Percentiles rank a stretch among this genome's conserved stretches.
These are phyloP conservation scores for Pseudoperonospora humuli DNA, from an alignment of 352 stramenopile genomes.

Conservation along the genomic window DNA sequence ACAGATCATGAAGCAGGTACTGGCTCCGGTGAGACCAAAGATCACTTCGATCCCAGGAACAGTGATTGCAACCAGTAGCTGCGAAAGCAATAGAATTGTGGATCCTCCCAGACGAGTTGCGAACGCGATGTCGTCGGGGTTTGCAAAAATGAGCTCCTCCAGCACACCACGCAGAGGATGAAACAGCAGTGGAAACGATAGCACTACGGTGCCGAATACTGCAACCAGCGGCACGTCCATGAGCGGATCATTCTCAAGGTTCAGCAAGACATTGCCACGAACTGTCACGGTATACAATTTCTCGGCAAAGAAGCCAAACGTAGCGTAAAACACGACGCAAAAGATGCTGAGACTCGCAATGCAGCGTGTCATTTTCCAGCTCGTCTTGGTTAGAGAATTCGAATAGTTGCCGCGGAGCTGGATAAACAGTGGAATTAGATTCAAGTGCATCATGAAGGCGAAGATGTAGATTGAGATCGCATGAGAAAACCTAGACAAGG, in stretches of 20 bases:
- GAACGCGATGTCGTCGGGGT: constrained; percentile 39
- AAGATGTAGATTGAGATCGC: constrained; percentile 75
- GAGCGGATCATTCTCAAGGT: constrained; percentile 58
- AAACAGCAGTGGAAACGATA: constrained; percentile 73
- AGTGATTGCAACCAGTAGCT: constrained; percentile 43
- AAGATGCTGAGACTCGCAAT: constrained; percentile 44
- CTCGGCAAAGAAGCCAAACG: constrained; percentile 42
- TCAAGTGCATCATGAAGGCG: constrained; percentile 83
- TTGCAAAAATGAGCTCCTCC: constrained; percentile 48
- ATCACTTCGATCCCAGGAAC: constrained; percentile 63
- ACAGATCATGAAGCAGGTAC: constrained; percentile 63
- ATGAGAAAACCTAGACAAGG: constrained; percentile 40
- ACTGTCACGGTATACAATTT: constrained; percentile 50
- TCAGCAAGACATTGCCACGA: constrained; percentile 72
- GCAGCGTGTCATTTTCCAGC: constrained; percentile 43
- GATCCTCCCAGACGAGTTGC: constrained; percentile 41
- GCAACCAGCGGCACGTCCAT: constrained; percentile 65
- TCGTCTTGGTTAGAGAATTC: constrained; percentile 38
- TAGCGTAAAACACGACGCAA: constrained; percentile 53
- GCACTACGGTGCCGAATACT: constrained; percentile 59
- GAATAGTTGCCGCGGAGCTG: constrained; percentile 52
- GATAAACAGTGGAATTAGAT: constrained; percentile 69
- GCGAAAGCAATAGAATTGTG: constrained; percentile 43
- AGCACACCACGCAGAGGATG: constrained; percentile 54
- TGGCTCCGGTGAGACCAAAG: constrained; percentile 60